Evolutionary conservation across 2,329 filamentous ascomycete species (phyloP), one percentile per base, ranked within the genome.

Genomic region (Calonectria ilicicola): DNA sequence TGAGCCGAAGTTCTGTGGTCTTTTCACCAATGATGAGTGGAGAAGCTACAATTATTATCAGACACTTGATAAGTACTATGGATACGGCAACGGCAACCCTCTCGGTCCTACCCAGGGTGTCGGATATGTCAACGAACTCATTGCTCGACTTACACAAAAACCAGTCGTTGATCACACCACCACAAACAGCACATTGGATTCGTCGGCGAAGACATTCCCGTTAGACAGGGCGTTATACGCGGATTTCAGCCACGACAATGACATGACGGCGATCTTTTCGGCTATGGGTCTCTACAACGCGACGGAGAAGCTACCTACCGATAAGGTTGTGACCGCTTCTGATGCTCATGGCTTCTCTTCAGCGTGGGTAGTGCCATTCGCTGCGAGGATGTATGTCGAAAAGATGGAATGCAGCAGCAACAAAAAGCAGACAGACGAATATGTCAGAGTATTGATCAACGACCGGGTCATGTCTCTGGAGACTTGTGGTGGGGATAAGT

Each of bases 201-300:
- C 85, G 6, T 87, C 91, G 70, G 84, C 89, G 0, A 81, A 83
- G 8, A 96, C 94, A 0, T 98, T 98, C 79, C 95, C 96, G 0
- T 85, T 98, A 0, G 88, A 89, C 73, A 84, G 86, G 51, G 85
- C 85, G 14, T 84, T 98, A 1, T 98, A 97, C 80, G 95, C 95
- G 0, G 96, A 98, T 83, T 98, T 98, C 81, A 94, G 92, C 74
- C 96, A 98, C 83, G 96, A 98, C 84, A 98, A 97, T 82, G 92
- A 93, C 80, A 95, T 98, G 91, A 91, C 90, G 35, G 89, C 90
- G 9, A 91, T 97, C 8, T 94, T 94, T 80, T 91, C 91, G 6
- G 95, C 95, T 0, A 81, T 98, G 75, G 94, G 95, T 0, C 85
- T 98, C 29, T 98, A 95, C 84, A 94, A 95, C 76, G 84, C 83